These are phyloP conservation scores for Rhodotorula kratochvilovae DNA, from an alignment of 768 basidiomycete genomes.

Conservation along the genomic window DNA sequence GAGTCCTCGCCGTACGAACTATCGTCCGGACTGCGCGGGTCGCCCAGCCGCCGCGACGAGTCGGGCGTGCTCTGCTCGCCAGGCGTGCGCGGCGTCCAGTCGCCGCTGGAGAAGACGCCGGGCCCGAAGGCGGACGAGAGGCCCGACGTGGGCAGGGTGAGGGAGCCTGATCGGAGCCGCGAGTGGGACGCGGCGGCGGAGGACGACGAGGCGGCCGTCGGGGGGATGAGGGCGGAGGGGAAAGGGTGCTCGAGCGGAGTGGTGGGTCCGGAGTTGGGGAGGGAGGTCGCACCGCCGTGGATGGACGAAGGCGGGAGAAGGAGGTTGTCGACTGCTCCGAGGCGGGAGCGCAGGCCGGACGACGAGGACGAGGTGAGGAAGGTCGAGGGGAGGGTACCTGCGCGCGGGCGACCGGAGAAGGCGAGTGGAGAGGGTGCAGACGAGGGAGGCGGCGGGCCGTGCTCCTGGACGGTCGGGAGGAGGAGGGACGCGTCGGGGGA, in stretches of 20 bases:
- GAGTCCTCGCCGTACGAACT: constrained; percentile 60
- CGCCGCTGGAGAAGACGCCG: constrained; percentile 82
- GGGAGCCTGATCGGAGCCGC: constrained; percentile 84
- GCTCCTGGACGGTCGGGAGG: constrained; percentile 46
- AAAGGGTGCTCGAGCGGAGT: constrained; percentile 55
- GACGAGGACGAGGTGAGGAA: constrained; percentile 41
- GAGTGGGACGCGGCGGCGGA: constrained; percentile 48
- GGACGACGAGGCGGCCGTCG: constrained; percentile 49
- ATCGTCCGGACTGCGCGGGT: not conserved
- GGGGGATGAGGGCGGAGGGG: constrained; percentile 50
- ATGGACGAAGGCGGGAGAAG: constrained; percentile 49
- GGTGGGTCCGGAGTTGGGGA: constrained; percentile 63
- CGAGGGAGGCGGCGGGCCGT: not conserved
- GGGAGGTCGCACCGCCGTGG: constrained; percentile 58
- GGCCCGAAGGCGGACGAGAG: constrained; percentile 79
- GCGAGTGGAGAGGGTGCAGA: not conserved
- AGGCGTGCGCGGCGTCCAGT: constrained; percentile 49
- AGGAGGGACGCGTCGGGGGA: constrained; percentile 11
- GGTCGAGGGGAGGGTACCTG: constrained; percentile 46
- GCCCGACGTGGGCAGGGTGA: constrained; percentile 70
- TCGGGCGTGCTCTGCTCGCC: not conserved
- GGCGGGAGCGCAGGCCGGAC: constrained; percentile 65
- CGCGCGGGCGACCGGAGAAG: constrained; percentile 29
- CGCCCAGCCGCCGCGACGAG: constrained; percentile 4
- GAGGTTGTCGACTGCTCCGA: constrained; percentile 67